Evolutionary conservation across 441 rosid species (phyloP).

Genomic region (Adansonia madagascariensis): DNA sequence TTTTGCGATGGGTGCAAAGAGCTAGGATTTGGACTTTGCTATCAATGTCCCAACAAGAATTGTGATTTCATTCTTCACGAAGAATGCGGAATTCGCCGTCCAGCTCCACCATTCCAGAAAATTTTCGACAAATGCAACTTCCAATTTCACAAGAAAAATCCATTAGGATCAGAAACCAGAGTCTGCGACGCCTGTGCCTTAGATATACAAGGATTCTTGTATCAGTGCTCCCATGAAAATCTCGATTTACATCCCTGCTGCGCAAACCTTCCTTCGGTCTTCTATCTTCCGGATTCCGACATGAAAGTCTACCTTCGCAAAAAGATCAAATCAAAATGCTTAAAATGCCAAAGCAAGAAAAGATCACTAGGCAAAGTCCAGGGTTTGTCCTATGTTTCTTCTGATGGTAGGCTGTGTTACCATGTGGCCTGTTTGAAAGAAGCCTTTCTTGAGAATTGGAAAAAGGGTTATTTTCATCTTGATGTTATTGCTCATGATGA

Average conservation of each 20-base stretch:
- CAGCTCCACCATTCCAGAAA: constrained; percentile 5
- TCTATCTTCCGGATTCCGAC: neutral
- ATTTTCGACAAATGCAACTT: constrained; percentile 32
- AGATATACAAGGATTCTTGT: constrained; percentile 32
- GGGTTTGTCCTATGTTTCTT: constrained; percentile 38
- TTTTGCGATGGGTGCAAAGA: constrained; percentile 46
- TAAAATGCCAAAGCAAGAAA: constrained; percentile 18
- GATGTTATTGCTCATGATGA: neutral
- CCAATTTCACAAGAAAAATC: constrained; percentile 18
- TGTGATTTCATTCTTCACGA: constrained; percentile 40
- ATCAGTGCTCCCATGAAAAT: constrained; percentile 26
- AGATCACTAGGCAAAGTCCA: neutral
- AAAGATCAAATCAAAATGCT: constrained; percentile 10
- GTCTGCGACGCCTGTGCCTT: constrained; percentile 34
- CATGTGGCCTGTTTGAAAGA: constrained; percentile 32
- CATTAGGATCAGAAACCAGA: neutral
- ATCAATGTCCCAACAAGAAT: constrained; percentile 24
- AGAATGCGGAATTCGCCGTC: constrained; percentile 30
- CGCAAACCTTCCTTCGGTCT: neutral
- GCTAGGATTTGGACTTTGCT: constrained; percentile 30
- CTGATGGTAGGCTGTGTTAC: constrained; percentile 4
- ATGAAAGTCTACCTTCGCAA: neutral
- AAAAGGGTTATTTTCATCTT: neutral
- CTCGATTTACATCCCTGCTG: constrained; percentile 45
- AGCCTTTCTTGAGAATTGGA: neutral